Percentiles rank a stretch among this genome's conserved stretches.
These are phyloP conservation scores for Microbotryum silenes-acaulis DNA, from an alignment of 1,284 basidiomycete genomes.

Conservation along the genomic window DNA sequence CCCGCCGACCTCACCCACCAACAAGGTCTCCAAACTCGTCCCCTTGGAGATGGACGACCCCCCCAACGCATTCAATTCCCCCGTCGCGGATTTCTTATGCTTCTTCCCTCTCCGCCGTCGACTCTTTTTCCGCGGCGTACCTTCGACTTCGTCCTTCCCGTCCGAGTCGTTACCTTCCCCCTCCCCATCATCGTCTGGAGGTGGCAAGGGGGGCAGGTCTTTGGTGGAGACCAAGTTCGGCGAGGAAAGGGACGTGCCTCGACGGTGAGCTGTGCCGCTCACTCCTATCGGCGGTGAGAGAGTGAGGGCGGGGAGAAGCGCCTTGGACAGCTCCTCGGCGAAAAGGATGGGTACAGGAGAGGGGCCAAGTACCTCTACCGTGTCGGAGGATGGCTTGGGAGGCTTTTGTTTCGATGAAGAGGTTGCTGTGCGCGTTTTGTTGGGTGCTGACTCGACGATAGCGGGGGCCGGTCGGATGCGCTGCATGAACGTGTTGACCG, in stretches of 20 bases:
- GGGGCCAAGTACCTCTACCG: no score
- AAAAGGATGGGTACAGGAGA: no score
- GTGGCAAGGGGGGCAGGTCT: slow-evolving; percentile 23
- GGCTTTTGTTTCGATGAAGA: no score
- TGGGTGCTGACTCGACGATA: no score
- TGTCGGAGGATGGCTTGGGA: no score
- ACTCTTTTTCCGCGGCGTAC: slow-evolving; percentile 47
- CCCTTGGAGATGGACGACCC: not conserved
- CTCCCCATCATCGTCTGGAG: slow-evolving; percentile 52
- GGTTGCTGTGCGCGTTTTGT: no score
- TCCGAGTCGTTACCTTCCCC: slow-evolving; percentile 40
- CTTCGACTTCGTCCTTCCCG: slow-evolving; percentile 43
- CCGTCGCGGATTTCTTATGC: slow-evolving; percentile 4
- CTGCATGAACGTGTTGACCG: not conserved
- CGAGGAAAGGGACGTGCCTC: not conserved
- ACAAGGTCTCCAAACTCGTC: not conserved
- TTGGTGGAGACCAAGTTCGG: slow-evolving; percentile 9
- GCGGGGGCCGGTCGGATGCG: no score
- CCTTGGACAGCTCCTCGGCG: no score
- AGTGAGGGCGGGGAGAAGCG: no score
- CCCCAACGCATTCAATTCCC: not conserved
- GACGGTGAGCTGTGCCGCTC: no score
- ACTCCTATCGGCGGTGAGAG: no score
- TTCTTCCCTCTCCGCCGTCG: slow-evolving; percentile 44
- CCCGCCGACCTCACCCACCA: no score